Conservation (phyloP, 2,329 filamentous ascomycete species). For the Botrytis squamosa region DNA sequence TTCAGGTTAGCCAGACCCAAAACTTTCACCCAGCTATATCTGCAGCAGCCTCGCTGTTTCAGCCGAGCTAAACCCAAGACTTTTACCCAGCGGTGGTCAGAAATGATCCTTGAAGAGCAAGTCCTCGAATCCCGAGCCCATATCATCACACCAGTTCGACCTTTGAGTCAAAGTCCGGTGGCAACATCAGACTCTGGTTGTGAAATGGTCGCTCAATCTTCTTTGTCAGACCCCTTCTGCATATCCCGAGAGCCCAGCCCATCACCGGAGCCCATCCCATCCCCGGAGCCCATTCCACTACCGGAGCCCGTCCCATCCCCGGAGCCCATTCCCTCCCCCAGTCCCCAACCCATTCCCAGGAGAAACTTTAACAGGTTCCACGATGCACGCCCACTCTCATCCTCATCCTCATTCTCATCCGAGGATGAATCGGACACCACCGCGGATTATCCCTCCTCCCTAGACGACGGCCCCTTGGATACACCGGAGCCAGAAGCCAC, state of each 20-base stretch:
- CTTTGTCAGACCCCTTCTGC: conserved; percentile 4
- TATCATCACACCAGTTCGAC: conserved; percentile 9
- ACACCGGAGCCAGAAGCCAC: not conserved
- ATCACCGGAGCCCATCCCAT: not conserved
- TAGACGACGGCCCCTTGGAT: not conserved
- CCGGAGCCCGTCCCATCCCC: not conserved
- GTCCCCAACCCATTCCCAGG: not conserved
- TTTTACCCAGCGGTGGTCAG: not conserved
- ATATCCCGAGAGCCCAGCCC: not conserved
- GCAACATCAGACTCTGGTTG: conserved; percentile 6
- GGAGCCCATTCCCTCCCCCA: not conserved
- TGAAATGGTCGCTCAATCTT: conserved; percentile 6
- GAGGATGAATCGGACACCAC: not conserved
- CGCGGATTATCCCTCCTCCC: not conserved
- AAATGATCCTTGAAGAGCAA: not conserved
- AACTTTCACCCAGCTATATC: not conserved
- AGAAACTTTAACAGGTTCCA: not conserved
- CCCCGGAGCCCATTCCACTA: no score
- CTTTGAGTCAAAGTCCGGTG: not conserved
- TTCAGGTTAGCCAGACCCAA: not conserved
- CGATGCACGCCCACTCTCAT: not conserved
- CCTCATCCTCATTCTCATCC: not conserved
- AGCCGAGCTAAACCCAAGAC: not conserved
- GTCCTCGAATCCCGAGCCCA: not conserved
- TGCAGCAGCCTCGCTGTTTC: not conserved